These are phyloP conservation scores for Colletotrichum plurivorum DNA, from an alignment of 2,329 filamentous ascomycete genomes.

Conservation along the genomic window DNA sequence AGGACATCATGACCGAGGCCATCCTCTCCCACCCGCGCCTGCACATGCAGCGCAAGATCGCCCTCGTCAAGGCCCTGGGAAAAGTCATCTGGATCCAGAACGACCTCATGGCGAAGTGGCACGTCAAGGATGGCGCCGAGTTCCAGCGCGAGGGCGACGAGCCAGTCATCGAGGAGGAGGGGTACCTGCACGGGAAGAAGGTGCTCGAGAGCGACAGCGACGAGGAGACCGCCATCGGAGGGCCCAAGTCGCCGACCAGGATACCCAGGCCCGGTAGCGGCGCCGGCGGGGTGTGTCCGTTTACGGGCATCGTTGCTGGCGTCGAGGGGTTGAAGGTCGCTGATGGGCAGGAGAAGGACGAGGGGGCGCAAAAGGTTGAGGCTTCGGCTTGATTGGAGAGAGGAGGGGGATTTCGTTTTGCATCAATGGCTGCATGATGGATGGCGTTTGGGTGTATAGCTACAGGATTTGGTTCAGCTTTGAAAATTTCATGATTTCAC, in stretches of 20 bases:
- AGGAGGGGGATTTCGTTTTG: neutral
- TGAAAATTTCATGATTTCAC: neutral
- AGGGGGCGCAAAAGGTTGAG: slow-evolving; percentile 17
- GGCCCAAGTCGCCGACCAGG: slow-evolving; percentile 35
- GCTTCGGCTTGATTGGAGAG: neutral
- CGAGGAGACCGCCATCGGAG: slow-evolving; percentile 35
- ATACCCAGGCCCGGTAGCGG: slow-evolving; percentile 39
- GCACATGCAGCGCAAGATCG: slow-evolving; percentile 77
- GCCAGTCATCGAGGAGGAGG: slow-evolving; percentile 71
- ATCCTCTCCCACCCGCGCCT: slow-evolving; percentile 80
- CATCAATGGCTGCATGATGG: slow-evolving; percentile 5
- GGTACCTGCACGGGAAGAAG: slow-evolving; percentile 74
- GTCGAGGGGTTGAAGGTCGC: slow-evolving; percentile 19
- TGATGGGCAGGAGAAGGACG: slow-evolving; percentile 1
- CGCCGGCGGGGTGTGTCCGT: slow-evolving; percentile 43
- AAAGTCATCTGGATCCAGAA: slow-evolving; percentile 94
- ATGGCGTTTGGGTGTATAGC: slow-evolving; percentile 15
- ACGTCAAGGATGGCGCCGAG: slow-evolving; percentile 78
- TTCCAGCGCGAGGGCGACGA: slow-evolving; percentile 59
- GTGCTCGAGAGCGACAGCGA: slow-evolving; percentile 62
- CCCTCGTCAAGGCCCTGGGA: slow-evolving; percentile 80
- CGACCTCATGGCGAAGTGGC: slow-evolving; percentile 88
- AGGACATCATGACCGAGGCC: slow-evolving; percentile 83
- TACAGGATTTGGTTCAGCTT: neutral
- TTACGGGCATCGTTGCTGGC: slow-evolving; percentile 42